These are phyloP conservation scores for Plasmodium inui DNA, from an alignment of 169 alveolate genomes.

Conservation along the genomic window DNA sequence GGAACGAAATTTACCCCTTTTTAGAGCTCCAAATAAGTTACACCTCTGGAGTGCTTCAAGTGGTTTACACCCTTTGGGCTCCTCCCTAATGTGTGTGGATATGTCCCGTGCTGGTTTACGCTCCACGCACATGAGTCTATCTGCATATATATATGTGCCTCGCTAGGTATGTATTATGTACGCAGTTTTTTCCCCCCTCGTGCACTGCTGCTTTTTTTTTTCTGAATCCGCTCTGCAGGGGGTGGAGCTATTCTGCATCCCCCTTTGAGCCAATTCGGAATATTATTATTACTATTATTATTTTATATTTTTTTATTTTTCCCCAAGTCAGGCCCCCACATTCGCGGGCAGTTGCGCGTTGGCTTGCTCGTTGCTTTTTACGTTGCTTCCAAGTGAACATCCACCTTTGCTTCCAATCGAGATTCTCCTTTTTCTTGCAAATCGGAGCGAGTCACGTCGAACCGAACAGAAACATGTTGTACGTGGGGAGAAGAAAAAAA, in stretches of 20 bases:
- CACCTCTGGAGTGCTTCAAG: too few relatives aligned
- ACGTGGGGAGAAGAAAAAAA: background rate
- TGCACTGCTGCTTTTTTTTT: background rate
- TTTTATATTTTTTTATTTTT: too few relatives aligned
- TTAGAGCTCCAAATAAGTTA: too few relatives aligned
- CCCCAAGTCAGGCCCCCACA: background rate
- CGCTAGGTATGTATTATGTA: background rate
- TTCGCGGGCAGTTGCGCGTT: background rate
- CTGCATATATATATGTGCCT: background rate
- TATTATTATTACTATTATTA: too few relatives aligned
- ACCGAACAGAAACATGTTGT: background rate
- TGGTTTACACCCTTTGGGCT: background rate
- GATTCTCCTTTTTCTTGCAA: background rate
- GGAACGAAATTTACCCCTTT: too few relatives aligned
- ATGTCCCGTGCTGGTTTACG: background rate
- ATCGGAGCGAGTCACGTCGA: background rate
- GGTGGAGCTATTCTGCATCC: background rate
- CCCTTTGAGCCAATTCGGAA: background rate
- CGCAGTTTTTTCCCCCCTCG: background rate
- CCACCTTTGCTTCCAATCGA: background rate
- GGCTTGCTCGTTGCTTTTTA: background rate
- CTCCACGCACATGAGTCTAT: constrained; percentile 19
- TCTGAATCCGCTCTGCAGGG: background rate
- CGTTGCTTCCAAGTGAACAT: background rate
- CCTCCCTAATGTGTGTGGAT: background rate